phyloP scores from a whole-genome alignment of 2,329 filamentous ascomycete species.

The Amauroascus niger region DNA sequence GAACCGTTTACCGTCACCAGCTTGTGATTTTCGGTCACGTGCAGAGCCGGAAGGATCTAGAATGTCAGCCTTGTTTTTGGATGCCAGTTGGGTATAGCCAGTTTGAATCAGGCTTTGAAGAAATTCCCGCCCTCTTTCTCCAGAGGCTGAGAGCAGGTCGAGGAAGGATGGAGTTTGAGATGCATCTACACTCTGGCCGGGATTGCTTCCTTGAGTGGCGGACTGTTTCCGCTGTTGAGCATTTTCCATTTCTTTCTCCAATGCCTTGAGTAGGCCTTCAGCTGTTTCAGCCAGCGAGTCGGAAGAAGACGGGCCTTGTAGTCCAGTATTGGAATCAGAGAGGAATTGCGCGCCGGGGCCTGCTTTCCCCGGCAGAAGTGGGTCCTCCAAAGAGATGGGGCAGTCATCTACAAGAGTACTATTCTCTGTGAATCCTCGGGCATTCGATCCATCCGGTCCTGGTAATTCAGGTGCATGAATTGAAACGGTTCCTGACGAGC shows the following conservation, averaged over 20 bases:
- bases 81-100: neutral
- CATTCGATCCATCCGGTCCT: neutral
- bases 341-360: conserved; percentile 1
- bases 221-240: conserved; percentile 20
- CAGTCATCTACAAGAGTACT: neutral
- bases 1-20: conserved; percentile 16
- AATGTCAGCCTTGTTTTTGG: neutral
- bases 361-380: neutral
- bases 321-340: neutral
- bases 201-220: neutral
- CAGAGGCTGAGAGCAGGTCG: conserved; percentile 5
- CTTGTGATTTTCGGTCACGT: neutral
- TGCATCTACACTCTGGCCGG: neutral
- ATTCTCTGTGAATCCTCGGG: neutral
- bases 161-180: conserved; percentile 3
- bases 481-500: neutral
- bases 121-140: conserved; percentile 22
- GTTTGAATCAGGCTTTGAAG: conserved; percentile 17
- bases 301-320: conserved; percentile 8
- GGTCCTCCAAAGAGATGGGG: neutral
- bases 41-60: neutral
- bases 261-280: conserved; percentile 26
- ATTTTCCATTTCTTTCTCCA: conserved; percentile 22
- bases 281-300: conserved; percentile 25
- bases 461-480: neutral